Percentiles rank a stretch among this genome's conserved stretches.
These are phyloP conservation scores for Zea luxurians DNA, from an alignment of 176 grass and related monocot species.

Conservation along the genomic window DNA sequence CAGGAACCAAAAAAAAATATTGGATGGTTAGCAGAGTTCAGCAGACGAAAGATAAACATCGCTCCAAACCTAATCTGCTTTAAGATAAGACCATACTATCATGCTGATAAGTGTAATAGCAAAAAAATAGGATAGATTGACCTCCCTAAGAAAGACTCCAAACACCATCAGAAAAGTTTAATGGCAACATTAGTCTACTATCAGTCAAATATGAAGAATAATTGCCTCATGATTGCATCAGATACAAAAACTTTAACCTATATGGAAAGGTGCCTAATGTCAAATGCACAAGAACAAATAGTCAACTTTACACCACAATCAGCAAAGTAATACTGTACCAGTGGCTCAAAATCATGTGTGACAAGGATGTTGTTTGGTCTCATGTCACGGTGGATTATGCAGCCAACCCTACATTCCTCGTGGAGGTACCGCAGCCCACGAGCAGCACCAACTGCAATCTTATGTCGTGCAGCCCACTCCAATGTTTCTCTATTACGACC, in stretches of 20 bases:
- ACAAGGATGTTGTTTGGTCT: conserved; percentile 98
- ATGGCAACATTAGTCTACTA: conserved; percentile 20
- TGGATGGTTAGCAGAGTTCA: conserved; percentile 7
- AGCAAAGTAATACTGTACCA: conserved; percentile 53
- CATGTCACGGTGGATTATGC: conserved; percentile 98
- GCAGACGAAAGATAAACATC: background rate
- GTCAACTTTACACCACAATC: conserved; percentile 17
- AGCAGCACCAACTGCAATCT: conserved; percentile 97
- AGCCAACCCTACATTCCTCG: conserved; percentile 97
- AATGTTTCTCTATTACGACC: conserved; percentile 76
- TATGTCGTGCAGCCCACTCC: conserved; percentile 89
- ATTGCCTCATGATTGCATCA: conserved; percentile 19
- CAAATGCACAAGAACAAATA: background rate
- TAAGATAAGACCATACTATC: background rate
- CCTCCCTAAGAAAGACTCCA: background rate
- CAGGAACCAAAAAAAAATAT: conserved; percentile 25
- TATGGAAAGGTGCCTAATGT: background rate
- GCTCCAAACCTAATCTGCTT: background rate
- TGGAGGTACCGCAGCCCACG: conserved; percentile 93
- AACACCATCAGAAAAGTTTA: conserved; percentile 10
- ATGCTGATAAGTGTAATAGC: background rate
- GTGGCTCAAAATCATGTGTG: conserved; percentile 99
- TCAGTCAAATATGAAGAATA: background rate
- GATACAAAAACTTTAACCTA: conserved; percentile 16
- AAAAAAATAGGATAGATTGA: background rate